Percentiles rank a stretch among this genome's conserved stretches.
Evolutionary conservation across 2,329 filamentous ascomycete genomes (phyloP).

Genomic region (Coniella vitis): DNA sequence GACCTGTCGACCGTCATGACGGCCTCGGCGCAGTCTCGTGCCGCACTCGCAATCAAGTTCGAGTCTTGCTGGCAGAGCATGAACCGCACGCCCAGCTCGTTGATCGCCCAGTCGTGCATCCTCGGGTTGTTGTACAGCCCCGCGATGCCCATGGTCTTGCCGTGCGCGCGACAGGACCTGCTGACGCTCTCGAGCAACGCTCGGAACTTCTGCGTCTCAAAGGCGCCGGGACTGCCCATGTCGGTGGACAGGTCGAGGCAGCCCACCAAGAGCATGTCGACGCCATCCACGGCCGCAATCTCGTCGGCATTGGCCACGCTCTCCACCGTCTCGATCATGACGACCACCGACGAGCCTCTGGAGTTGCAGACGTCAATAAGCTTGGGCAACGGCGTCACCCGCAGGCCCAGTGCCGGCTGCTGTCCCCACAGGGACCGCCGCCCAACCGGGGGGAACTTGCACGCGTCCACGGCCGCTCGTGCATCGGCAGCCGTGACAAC

Average conservation of each 20-base stretch:
- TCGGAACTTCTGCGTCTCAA: slow-evolving; percentile 13
- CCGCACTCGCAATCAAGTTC: no score
- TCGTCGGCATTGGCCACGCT: slow-evolving; percentile 21
- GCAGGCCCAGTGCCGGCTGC: slow-evolving; percentile 20
- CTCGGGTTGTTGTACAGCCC: slow-evolving; percentile 20
- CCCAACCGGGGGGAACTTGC: slow-evolving; percentile 22
- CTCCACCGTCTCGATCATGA: slow-evolving; percentile 24
- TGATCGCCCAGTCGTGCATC: slow-evolving; percentile 18
- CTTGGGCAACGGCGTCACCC: slow-evolving; percentile 18
- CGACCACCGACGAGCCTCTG: slow-evolving; percentile 20
- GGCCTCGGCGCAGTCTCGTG: no score
- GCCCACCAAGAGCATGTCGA: slow-evolving; percentile 27
- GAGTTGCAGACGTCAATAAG: slow-evolving; percentile 20
- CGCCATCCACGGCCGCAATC: slow-evolving; percentile 25
- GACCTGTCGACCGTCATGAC: no score
- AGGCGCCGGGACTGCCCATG: slow-evolving; percentile 20
- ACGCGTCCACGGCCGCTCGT: slow-evolving; percentile 21
- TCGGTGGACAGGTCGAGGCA: slow-evolving; percentile 25
- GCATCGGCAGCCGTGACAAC: slow-evolving; percentile 20
- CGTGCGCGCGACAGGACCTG: slow-evolving; percentile 17
- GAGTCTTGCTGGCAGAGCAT: slow-evolving; percentile 19
- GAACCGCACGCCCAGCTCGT: slow-evolving; percentile 16
- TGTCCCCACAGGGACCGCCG: slow-evolving; percentile 22
- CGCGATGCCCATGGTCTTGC: slow-evolving; percentile 21
- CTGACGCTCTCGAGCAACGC: slow-evolving; percentile 7